Evolutionary conservation across 2,329 filamentous ascomycete species (phyloP).

Genomic region (Sclerotinia spermophila): DNA sequence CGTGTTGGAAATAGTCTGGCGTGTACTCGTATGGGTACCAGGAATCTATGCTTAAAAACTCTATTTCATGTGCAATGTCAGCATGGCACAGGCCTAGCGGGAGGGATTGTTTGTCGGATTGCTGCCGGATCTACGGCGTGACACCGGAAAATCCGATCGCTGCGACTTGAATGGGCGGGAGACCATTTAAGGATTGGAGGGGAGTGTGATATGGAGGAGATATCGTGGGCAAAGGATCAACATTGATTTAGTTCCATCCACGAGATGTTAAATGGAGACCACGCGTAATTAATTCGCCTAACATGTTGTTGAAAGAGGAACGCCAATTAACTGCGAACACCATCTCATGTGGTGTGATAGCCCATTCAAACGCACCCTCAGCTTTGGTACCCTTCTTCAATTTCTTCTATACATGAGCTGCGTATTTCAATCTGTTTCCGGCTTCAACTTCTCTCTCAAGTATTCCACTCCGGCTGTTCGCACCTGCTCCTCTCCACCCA

Average conservation of each 20-base stretch:
- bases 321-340: background rate
- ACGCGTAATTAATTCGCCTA: background rate
- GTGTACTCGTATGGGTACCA: no score
- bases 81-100: background rate
- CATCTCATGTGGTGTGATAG: background rate
- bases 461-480: background rate
- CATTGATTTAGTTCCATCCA: background rate
- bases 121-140: background rate
- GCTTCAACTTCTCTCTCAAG: background rate
- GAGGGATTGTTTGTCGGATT: background rate
- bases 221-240: background rate
- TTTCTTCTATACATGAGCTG: background rate
- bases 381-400: background rate
- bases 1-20: background rate
- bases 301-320: background rate
- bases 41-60: background rate
- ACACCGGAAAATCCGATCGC: background rate
- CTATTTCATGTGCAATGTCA: background rate
- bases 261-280: background rate
- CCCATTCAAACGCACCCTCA: background rate
- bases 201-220: background rate
- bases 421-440: background rate
- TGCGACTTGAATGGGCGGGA: background rate
- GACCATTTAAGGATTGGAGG: background rate
- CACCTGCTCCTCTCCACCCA: conserved; percentile 24